Evolutionary conservation across 129 eudicot genomes (phyloP), one percentile per base, ranked within the genome.

Genomic region (Lonicera japonica): DNA sequence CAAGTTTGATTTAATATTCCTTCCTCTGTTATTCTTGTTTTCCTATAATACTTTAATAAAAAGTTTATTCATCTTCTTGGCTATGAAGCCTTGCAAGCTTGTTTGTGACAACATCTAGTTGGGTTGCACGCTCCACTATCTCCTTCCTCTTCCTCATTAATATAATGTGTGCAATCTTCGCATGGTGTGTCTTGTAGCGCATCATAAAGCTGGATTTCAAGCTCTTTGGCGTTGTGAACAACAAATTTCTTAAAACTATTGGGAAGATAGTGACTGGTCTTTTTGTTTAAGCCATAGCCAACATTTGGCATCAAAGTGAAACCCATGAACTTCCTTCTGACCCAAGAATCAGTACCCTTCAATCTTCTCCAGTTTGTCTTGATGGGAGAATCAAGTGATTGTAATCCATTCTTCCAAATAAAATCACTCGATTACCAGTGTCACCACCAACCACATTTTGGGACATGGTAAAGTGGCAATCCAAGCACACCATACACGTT

Each of bases 111-210:
- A 89, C 72, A 52, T 89, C 96, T 52, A 89, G 60, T 74, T 89
- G 96, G 50, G 95, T 85, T 48, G 96, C 96, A 40, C 96, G 89
- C 68, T 89, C 96, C 6, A 89, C 95, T 13, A 89, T 89, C 45
- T 85, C 96, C 65, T 89, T 89, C 71, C 96, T 73, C 48, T 82
- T 89, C 67, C 71, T 77, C 15, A 95, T 89, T 12, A 95, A 89
- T 0, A 86, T 73, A 38, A 82, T 82, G 64, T 86, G 95, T 21
- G 95, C 95, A 17, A 86, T 82, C 69, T 89, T 95, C 0, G 96
- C 96, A 78, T 90, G 85, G 66, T 89, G 85, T 6, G 77, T 82
- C 79, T 95, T 29, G 36, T 29, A 1, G 36, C 6, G 36, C 96
- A 89, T 89, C 96, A 89, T 89, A 68, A n/a, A 89, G n/a, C n/a